Evolutionary conservation across 2,329 filamentous ascomycete species (phyloP).

Genomic region (Mariannaea elegans): DNA sequence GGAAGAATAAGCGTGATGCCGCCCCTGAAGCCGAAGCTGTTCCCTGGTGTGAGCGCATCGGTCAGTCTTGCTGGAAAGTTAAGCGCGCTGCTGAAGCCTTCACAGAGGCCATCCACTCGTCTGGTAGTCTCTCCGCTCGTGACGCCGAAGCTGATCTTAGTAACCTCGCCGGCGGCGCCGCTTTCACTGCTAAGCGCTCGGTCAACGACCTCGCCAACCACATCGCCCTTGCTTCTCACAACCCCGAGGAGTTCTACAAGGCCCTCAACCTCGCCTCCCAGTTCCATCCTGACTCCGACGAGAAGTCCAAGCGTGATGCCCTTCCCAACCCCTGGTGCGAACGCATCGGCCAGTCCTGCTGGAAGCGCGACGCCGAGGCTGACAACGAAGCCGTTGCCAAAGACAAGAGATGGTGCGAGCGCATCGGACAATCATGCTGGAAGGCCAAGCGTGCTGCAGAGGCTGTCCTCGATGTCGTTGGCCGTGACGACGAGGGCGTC

Average conservation of each 20-base stretch:
- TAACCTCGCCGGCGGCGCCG: constrained; percentile 47
- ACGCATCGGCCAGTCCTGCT: constrained; percentile 52
- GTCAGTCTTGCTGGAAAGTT: constrained; percentile 53
- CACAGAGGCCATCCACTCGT: constrained; percentile 39
- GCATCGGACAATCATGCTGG: constrained; percentile 48
- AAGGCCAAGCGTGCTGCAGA: constrained; percentile 46
- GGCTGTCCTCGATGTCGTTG: constrained; percentile 41
- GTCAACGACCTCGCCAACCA: constrained; percentile 50
- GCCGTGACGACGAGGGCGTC: constrained; percentile 27
- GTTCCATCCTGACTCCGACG: constrained; percentile 31
- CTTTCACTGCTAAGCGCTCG: constrained; percentile 50
- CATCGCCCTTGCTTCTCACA: constrained; percentile 43
- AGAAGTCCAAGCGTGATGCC: constrained; percentile 34
- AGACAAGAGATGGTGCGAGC: constrained; percentile 40
- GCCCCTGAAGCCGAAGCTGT: constrained; percentile 34
- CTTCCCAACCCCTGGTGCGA: constrained; percentile 45
- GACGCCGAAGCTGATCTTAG: constrained; percentile 38
- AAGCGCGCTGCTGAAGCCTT: constrained; percentile 52
- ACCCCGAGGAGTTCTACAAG: constrained; percentile 45
- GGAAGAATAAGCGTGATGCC: constrained; percentile 49
- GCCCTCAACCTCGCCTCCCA: constrained; percentile 41
- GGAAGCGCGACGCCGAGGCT: constrained; percentile 46
- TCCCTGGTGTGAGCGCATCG: constrained; percentile 49
- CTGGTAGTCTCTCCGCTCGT: constrained; percentile 39
- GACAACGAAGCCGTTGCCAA: constrained; percentile 46